Evolutionary conservation across 225 moss, liverwort and hornwort species (phyloP), one percentile per base, ranked within the genome.

Genomic region (Polytrichum formosum): DNA sequence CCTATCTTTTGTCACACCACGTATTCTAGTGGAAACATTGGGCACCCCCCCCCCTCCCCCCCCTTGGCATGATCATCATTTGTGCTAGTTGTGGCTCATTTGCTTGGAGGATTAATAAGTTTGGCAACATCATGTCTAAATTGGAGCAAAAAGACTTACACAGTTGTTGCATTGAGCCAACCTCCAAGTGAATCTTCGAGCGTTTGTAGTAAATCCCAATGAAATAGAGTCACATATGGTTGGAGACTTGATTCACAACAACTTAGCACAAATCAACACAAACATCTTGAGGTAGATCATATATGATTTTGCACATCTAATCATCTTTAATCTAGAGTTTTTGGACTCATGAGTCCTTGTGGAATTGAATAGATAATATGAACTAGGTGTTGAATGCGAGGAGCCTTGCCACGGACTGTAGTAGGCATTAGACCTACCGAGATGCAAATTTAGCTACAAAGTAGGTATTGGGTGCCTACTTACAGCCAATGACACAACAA

Each of bases 141-240:
- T 29, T 26, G 22, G 28, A 28, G 19, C 5, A 13, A 1, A 20
- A 63, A 26, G 8, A n/a, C 83, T 79, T 72, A 87, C 83, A 87
- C 69, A 21, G 72, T 81, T 13, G 68, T 53, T 25, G 33, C 53
- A 64, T 70, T 68, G 7, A 61, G 26, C 87, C 87, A 87, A 4
- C 83, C 87, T 67, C 76, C 78, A 27, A 74, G 74, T 17, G 55
- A 62, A 62, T 83, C 81, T 28, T 83, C 22, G 20, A 87, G 64
- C 4, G 53, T 55, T 69, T 83, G 83, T 17, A 83, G 83, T 53
- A 83, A 65, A 68, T 87, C 86, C 59, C 70, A 87, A 62, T 87
- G 86, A 58, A 67, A 56, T 1, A 56, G 19, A 18, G 56, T 56
- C 3, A n/a, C 56, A 56, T 56, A 56, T 1, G 56, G 56, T 56